phyloP scores from a whole-genome alignment of 805 yeast species.

The Cephaloascus albidus region DNA sequence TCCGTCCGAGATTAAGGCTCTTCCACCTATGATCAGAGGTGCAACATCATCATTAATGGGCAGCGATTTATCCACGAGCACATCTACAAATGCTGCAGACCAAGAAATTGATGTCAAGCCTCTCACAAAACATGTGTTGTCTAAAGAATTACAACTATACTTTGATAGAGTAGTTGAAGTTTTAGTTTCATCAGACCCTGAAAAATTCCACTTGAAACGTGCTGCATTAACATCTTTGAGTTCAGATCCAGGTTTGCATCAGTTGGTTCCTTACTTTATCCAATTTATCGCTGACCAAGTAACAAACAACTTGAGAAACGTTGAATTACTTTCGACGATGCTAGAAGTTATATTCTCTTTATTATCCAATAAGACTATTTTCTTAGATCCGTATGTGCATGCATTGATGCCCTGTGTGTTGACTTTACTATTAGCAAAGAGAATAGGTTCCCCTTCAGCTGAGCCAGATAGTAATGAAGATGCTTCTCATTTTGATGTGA shows the following conservation, averaged over 20 bases:
- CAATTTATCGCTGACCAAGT: constrained; percentile 95
- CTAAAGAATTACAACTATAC: constrained; percentile 88
- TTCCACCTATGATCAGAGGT: constrained; percentile 77
- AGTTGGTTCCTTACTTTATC: constrained; percentile 89
- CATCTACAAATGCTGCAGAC: constrained; percentile 13
- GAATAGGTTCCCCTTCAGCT: constrained; percentile 49
- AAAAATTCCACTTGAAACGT: constrained; percentile 48
- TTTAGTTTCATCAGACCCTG: constrained; percentile 47
- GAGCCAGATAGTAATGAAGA: constrained; percentile 18
- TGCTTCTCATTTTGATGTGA: constrained; percentile 42
- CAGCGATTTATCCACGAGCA: background rate
- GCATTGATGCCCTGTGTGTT: constrained; percentile 94
- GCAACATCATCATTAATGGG: constrained; percentile 29
- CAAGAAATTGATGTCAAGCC: constrained; percentile 69
- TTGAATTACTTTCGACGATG: constrained; percentile 70
- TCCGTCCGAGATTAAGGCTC: constrained; percentile 62
- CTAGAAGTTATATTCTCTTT: constrained; percentile 82
- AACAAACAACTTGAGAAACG: constrained; percentile 73
- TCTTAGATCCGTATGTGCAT: constrained; percentile 92
- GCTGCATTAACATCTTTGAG: constrained; percentile 82
- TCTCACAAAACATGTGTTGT: constrained; percentile 86
- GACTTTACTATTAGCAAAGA: constrained; percentile 81
- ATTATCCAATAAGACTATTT: constrained; percentile 73
- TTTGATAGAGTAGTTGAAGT: constrained; percentile 87
- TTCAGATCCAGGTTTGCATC: constrained; percentile 94